These are phyloP conservation scores for Proliferodiscus dingleyae DNA, from an alignment of 2,329 filamentous ascomycete genomes.

Conservation along the genomic window DNA sequence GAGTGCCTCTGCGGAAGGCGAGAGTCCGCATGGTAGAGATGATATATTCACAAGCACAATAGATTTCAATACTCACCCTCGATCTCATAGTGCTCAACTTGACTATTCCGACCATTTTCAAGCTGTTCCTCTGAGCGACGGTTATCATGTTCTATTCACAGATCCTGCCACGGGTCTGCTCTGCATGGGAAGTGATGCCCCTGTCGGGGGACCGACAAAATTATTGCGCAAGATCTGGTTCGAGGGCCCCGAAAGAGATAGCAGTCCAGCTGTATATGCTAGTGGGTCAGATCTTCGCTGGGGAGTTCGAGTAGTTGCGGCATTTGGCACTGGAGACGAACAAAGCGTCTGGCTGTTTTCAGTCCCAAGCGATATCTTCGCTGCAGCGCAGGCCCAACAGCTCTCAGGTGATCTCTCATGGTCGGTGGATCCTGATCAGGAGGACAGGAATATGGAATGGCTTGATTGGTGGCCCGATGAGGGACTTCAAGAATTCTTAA, in stretches of 20 bases:
- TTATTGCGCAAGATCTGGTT: conserved; percentile 56
- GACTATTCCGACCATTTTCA: conserved; percentile 52
- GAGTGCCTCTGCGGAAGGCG: conserved; percentile 8
- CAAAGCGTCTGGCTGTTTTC: conserved; percentile 54
- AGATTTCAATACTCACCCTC: conserved; percentile 10
- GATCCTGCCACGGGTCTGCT: conserved; percentile 53
- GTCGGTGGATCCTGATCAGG: conserved; percentile 2
- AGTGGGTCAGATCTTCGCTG: conserved; percentile 50
- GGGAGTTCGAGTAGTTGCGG: conserved; percentile 55
- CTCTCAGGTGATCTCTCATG: conserved; percentile 7
- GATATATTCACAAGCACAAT: conserved; percentile 15
- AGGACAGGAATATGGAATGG: conserved; percentile 24
- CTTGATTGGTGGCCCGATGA: conserved; percentile 38
- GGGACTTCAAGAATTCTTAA: conserved; percentile 32
- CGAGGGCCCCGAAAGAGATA: conserved; percentile 24
- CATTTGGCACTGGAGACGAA: conserved; percentile 41
- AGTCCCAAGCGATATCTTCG: conserved; percentile 53
- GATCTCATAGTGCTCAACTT: conserved; percentile 13
- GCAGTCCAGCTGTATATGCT: conserved; percentile 48
- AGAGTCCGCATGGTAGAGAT: conserved; percentile 8
- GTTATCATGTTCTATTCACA: conserved; percentile 59
- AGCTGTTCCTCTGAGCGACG: conserved; percentile 60
- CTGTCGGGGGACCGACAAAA: conserved; percentile 49
- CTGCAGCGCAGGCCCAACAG: conserved; percentile 28
- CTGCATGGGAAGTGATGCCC: conserved; percentile 57